phyloP scores from a whole-genome alignment of 1,284 basidiomycete species.

The Rhizoctonia solani region DNA sequence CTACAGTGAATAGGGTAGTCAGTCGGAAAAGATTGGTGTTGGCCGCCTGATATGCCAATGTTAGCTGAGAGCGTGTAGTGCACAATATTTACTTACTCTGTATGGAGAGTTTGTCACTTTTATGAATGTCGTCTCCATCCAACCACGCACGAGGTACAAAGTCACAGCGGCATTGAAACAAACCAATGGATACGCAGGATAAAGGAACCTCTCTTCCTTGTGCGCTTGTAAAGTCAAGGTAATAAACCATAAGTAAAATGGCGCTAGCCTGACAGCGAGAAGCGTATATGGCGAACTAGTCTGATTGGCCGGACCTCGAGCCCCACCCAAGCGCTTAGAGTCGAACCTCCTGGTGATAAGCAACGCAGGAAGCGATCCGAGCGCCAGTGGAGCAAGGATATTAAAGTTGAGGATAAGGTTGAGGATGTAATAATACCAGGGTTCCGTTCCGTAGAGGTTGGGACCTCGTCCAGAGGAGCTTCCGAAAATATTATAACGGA shows the following conservation, averaged over 20 bases:
- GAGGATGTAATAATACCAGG: conserved; percentile 79
- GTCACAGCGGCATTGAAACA: conserved; percentile 93
- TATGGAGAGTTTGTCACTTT: conserved; percentile 81
- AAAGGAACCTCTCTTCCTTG: conserved; percentile 99
- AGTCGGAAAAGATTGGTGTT: conserved; percentile 73
- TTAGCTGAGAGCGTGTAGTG: conserved; percentile 11
- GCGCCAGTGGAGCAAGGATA: conserved; percentile 76
- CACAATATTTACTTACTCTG: conserved; percentile 55
- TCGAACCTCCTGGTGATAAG: conserved; percentile 77
- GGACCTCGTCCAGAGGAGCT: conserved; percentile 74
- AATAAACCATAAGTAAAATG: conserved; percentile 87
- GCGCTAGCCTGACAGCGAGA: conserved; percentile 73
- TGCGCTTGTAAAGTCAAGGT: conserved; percentile 84
- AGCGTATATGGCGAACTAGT: conserved; percentile 76
- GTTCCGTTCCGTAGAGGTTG: conserved; percentile 90
- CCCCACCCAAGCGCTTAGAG: conserved; percentile 74
- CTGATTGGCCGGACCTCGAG: conserved; percentile 57
- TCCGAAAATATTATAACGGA: conserved; percentile 91
- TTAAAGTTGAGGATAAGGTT: conserved; percentile 96
- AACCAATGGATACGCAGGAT: conserved; percentile 87
- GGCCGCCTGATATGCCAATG: conserved; percentile 65
- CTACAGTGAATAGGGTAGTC: conserved; percentile 72
- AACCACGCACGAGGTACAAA: conserved; percentile 81
- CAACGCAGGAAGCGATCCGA: conserved; percentile 79
- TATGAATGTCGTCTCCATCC: conserved; percentile 80